Evolutionary conservation across 2,329 filamentous ascomycete species (phyloP).

Genomic region (Xylariaceae sp.): DNA sequence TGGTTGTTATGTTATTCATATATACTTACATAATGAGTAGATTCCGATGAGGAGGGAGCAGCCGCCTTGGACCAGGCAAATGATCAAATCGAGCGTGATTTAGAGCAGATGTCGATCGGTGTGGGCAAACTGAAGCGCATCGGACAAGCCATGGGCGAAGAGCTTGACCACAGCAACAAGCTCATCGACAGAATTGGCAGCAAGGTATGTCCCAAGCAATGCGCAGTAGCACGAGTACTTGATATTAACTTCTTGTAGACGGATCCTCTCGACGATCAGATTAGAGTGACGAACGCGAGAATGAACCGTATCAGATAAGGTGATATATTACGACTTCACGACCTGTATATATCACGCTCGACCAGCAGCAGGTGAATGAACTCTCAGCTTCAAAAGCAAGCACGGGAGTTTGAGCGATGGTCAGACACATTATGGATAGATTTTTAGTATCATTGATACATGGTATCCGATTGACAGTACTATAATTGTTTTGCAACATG

Average conservation of each 20-base stretch:
- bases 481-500: too few relatives aligned
- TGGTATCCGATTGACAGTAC: too few relatives aligned
- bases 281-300: slow-evolving; percentile 26
- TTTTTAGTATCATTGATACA: slow-evolving; percentile 2
- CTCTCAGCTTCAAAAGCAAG: neutral
- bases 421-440: slow-evolving; percentile 7
- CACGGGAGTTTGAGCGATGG: neutral
- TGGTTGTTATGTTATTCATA: neutral
- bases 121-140: slow-evolving; percentile 71
- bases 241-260: slow-evolving; percentile 50
- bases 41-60: slow-evolving; percentile 34
- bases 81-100: slow-evolving; percentile 64
- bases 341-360: neutral
- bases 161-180: slow-evolving; percentile 75
- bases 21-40: slow-evolving; percentile 6
- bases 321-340: neutral
- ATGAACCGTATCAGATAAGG: slow-evolving; percentile 23
- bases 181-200: slow-evolving; percentile 70
- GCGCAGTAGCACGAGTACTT: neutral
- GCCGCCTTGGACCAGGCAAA: slow-evolving; percentile 55
- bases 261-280: slow-evolving; percentile 62
- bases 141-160: slow-evolving; percentile 69
- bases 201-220: slow-evolving; percentile 57
- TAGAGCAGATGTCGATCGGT: slow-evolving; percentile 65
- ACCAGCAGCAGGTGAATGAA: neutral